Base-by-base conservation (phyloP, 1,284 basidiomycete species). In the Testicularia cyperi region DNA sequence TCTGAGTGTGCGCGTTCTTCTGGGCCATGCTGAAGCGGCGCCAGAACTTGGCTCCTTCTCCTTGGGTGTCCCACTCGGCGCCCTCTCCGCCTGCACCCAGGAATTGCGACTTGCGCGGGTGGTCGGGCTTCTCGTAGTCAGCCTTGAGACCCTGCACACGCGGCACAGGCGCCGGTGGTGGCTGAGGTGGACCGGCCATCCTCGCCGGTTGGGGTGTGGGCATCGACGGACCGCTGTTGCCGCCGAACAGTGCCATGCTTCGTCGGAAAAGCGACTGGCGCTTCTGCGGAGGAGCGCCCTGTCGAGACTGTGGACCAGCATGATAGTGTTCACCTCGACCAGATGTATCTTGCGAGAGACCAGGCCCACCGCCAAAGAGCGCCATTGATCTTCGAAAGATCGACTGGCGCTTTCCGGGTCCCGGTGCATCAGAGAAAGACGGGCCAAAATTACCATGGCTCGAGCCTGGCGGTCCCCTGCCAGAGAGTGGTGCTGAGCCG, bases 41-140 rank as follows among this genome's bases (percentile, higher is more conserved):
- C 70, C 70, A 72, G 57, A 72, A 72, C 20, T 64, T 64, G 35
- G 65, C 68, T 5, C 68, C 70, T 33, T 57, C 44, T 5, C 70
- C 70, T 15, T 58, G 28, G 8, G 57, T 56, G 37, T 72, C 70
- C 70, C 70, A 72, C 44, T 72, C 70, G 25, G 60, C 58, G 21
- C 70, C 70, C 29, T 49, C 46, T 15, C 62, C 63, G 16, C 65
- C 60, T 3, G 48, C 70, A 15, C 70, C 70, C 9, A 68, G 44
- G 55, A 56, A 70, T 20, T 61, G 49, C 20, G 60, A 65, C 44
- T 69, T 67, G n/a, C 69, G 56, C 4, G 55, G 45, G 13, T 60
- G 46, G 14, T 60, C 54, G 2, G 65, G 64, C 44, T 69, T 72
- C 28, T 69, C 69, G 19, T 16, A 48, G 36, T 63, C 60, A 32